Conservation (phyloP, 2,329 filamentous ascomycete genomes). For the Ceratocystis variospora region DNA sequence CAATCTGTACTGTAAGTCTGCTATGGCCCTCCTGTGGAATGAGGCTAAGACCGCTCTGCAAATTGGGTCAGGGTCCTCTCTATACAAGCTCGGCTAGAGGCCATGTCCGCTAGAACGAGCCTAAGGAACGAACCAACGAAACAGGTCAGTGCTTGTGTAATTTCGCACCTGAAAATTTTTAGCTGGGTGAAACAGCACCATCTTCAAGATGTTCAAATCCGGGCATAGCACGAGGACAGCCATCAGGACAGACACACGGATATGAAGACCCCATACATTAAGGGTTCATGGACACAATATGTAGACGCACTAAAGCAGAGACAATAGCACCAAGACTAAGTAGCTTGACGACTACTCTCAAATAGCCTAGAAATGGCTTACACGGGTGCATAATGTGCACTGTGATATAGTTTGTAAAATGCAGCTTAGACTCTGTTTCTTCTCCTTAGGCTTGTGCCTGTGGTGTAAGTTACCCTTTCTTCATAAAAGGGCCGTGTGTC, state of each 20-base stretch:
- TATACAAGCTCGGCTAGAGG: no score
- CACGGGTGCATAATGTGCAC: neutral
- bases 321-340: neutral
- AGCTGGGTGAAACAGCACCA: neutral
- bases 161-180: neutral
- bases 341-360: neutral
- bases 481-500: neutral
- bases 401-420: neutral
- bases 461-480: neutral
- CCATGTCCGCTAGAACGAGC: neutral
- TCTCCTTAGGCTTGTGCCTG: neutral
- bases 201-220: neutral
- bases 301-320: no score
- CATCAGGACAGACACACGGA: no score
- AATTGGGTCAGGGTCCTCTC: no score
- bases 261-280: no score
- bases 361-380: neutral
- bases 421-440: neutral
- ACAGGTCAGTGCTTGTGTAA: neutral
- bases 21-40: no score
- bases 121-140: neutral
- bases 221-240: no score
- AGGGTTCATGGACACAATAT: no score
- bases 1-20: no score
- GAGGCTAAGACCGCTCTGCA: no score